Evolutionary conservation across 1,284 basidiomycete species (phyloP), one percentile per base, ranked within the genome.

Genomic region (Tetrapyrgos nigripes): DNA sequence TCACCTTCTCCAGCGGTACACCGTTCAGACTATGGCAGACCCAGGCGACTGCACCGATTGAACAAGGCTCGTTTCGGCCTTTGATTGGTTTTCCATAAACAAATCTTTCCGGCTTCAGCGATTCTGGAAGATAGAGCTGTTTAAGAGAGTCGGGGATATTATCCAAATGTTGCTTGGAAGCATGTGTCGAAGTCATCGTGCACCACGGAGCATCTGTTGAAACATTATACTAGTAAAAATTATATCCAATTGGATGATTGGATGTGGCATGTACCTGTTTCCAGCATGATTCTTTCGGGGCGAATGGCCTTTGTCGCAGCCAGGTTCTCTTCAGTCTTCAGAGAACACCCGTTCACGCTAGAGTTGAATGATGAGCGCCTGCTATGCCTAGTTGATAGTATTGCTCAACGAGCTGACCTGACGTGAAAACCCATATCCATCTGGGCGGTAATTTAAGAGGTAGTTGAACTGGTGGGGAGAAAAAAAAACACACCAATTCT

Each of bases 181-280:
- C 91, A 61, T 94, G 92, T 0, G 89, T 88, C 1, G 87, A 80
- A 4, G 91, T 91, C 73, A 92, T 82, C 2, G 88, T 84, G 69
- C 94, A 96, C 92, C 93, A 96, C 2, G 92, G 92, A 0, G 90
- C 86, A 73, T 94, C 92, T 92, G 58, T 31, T 63, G 67, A 29
- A 70, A 68, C 50, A 64, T 66, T 9, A 33, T 45, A 45, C 9
- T 48, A 46, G 35, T 23, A 58, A 21, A 60, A 23, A 43, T 24
- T 17, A 37, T 37, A 49, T 24, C 27, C 27, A 50, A 23, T 27
- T 33, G 45, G 45, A 33, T 5, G 10, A 45, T 21, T 8, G 11
- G 26, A 40, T 28, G 8, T 46, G 29, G 28, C 31, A n/a, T 19
- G 14, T 13, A 88, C 92, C 90, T 47, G 92, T 95, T 72, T 97